Conservation (phyloP, 2,329 filamentous ascomycete species). For the Colletotrichum cuscutae region DNA sequence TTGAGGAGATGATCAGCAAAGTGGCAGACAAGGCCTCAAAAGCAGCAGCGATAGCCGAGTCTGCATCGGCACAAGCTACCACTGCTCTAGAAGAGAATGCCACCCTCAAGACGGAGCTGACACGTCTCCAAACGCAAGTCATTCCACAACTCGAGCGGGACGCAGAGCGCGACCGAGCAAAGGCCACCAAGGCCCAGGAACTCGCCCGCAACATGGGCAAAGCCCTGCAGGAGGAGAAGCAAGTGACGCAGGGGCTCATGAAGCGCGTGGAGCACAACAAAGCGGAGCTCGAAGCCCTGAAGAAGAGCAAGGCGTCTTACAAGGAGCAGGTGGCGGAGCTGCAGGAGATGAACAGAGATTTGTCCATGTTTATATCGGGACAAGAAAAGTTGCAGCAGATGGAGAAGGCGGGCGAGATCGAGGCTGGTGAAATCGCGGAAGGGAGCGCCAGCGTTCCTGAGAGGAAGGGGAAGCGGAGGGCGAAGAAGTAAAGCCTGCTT, state of each 20-base stretch:
- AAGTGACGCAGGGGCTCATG: constrained; percentile 83
- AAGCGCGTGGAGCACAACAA: constrained; percentile 82
- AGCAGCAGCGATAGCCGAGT: constrained; percentile 74
- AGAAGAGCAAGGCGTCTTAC: constrained; percentile 66
- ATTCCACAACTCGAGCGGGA: constrained; percentile 79
- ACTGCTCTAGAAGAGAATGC: constrained; percentile 57
- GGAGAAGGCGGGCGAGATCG: constrained; percentile 66
- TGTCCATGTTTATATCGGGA: constrained; percentile 88
- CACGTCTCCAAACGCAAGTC: constrained; percentile 61
- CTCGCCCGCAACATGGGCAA: constrained; percentile 81
- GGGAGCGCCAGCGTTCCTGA: constrained; percentile 76
- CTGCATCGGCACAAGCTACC: constrained; percentile 62
- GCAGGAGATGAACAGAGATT: constrained; percentile 85
- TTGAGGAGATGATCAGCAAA: constrained; percentile 90
- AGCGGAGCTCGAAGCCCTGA: constrained; percentile 67
- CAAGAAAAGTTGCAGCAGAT: constrained; percentile 82
- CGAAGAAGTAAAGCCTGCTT: constrained; percentile 50
- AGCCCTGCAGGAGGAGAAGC: constrained; percentile 87
- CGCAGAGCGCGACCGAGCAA: constrained; percentile 73
- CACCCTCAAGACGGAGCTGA: constrained; percentile 54
- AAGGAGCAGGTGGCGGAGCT: constrained; percentile 76
- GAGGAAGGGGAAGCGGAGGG: constrained; percentile 65
- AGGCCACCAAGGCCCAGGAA: constrained; percentile 77
- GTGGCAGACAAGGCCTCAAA: constrained; percentile 88
- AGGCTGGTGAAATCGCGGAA: constrained; percentile 78